A percentile compares a stretch with the other conserved stretches of the same genome.
Conservation (phyloP, 2,329 filamentous ascomycete genomes). For the Stachybotrys elegans region DNA sequence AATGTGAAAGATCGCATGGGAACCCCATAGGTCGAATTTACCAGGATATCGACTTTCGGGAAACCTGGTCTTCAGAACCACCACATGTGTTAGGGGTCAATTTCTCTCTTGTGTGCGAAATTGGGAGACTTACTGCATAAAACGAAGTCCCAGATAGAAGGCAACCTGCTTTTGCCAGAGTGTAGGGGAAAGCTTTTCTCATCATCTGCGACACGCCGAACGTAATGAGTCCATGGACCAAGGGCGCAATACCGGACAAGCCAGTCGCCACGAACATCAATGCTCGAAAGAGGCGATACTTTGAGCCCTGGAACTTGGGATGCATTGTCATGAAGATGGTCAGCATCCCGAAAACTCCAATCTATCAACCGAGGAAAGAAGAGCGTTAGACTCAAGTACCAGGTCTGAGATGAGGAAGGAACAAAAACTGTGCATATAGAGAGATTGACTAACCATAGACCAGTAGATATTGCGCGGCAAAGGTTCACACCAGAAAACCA, state of each 20-base stretch:
- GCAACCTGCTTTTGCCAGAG: conserved; percentile 26
- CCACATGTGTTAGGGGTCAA: conserved; percentile 9
- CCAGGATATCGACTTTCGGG: conserved; percentile 35
- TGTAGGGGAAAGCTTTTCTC: conserved; percentile 14
- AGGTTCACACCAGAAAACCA: conserved; percentile 22
- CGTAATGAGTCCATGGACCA: conserved; percentile 29
- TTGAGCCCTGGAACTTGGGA: conserved; percentile 25
- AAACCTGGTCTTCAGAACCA: conserved; percentile 8
- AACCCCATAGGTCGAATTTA: conserved; percentile 38
- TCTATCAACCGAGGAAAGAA: conserved; percentile 2
- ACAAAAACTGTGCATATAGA: conserved; percentile 3
- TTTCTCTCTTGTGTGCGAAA: conserved; percentile 8
- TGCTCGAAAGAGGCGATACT: conserved; percentile 26
- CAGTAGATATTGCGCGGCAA: conserved; percentile 18
- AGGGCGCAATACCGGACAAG: conserved; percentile 28
- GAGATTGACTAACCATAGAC: conserved; percentile 19
- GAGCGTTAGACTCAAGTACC: conserved; percentile 5
- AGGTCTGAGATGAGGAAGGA: conserved; percentile 3
- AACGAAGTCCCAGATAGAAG: conserved; percentile 28
- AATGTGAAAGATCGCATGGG: conserved; percentile 39
- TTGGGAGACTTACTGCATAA: conserved; percentile 28
- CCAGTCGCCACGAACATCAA: conserved; percentile 29
- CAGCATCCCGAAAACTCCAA: conserved; percentile 6
- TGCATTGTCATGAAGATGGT: conserved; percentile 27
- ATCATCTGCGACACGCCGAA: conserved; percentile 28